These are phyloP conservation scores for Globisporangium nodosum DNA, from an alignment of 352 stramenopile genomes.

Conservation along the genomic window DNA sequence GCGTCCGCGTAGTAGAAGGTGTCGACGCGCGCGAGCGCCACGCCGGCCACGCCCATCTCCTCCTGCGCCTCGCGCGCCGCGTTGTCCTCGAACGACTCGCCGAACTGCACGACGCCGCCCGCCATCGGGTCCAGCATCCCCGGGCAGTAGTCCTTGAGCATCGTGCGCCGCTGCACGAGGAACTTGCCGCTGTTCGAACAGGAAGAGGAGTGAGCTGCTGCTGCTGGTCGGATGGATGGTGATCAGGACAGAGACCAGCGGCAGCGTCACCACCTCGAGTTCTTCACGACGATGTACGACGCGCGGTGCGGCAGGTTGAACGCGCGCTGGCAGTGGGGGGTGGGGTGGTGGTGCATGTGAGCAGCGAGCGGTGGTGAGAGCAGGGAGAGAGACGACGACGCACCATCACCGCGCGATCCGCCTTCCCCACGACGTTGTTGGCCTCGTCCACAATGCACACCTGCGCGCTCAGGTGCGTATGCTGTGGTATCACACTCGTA, in stretches of 20 bases:
- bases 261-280: conserved; percentile 32
- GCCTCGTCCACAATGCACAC: conserved; percentile 81
- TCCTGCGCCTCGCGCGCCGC: conserved; percentile 70
- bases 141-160: conserved; percentile 88
- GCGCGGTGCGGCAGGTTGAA: conserved; percentile 81
- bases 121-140: conserved; percentile 80
- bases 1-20: conserved; percentile 70
- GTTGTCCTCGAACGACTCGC: conserved; percentile 63
- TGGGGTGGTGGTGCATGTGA: not conserved
- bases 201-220: not conserved
- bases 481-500: too few species aligned
- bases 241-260: not conserved
- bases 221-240: not conserved
- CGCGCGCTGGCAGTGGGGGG: conserved; percentile 26
- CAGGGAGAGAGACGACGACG: not conserved
- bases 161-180: conserved; percentile 78
- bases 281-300: conserved; percentile 86
- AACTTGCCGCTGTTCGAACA: conserved; percentile 52
- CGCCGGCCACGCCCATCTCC: conserved; percentile 76
- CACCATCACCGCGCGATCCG: conserved; percentile 79
- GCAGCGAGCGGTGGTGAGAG: not conserved
- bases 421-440: conserved; percentile 81
- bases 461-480: conserved; percentile 17
- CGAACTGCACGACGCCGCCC: conserved; percentile 75
- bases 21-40: conserved; percentile 41